Conservation (phyloP, 192 early-diverging fungal genomes). For the Backusella mclennaniae region DNA sequence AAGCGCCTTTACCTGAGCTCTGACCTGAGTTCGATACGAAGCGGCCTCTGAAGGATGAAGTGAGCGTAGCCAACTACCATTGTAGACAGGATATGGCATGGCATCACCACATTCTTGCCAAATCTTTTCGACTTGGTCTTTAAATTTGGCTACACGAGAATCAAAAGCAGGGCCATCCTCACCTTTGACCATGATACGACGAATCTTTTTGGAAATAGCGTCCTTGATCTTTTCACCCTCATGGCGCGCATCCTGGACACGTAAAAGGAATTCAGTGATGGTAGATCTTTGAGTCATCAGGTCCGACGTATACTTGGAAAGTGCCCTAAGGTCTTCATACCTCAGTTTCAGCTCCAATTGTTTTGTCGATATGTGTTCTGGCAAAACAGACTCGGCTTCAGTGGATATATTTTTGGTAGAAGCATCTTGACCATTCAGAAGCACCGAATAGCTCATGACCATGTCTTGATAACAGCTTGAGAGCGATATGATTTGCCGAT, state of each 20-base stretch:
- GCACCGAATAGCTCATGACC: conserved; percentile 17
- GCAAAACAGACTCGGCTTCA: not conserved
- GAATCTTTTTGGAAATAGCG: conserved; percentile 18
- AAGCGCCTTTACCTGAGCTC: conserved; percentile 11
- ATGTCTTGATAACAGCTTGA: conserved; percentile 18
- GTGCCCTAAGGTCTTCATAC: conserved; percentile 6
- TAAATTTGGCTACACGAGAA: conserved; percentile 7
- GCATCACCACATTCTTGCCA: conserved; percentile 22
- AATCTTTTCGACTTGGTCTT: conserved; percentile 10
- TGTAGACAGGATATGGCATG: conserved; percentile 19
- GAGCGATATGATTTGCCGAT: conserved; percentile 21
- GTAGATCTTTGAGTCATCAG: conserved; percentile 27
- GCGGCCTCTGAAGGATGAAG: not conserved
- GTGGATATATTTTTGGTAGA: not conserved
- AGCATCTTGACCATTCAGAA: conserved; percentile 3
- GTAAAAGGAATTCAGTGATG: conserved; percentile 30
- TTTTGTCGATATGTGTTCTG: conserved; percentile 8
- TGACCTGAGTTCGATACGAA: conserved; percentile 10
- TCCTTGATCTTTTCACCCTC: conserved; percentile 35
- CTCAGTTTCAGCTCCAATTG: conserved; percentile 23
- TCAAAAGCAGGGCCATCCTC: conserved; percentile 2
- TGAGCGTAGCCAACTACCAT: not conserved
- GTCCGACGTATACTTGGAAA: conserved; percentile 21
- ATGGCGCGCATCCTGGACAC: conserved; percentile 23
- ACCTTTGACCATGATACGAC: conserved; percentile 28